Percentiles rank a stretch among this genome's conserved stretches.
phyloP scores from a whole-genome alignment of 768 basidiomycete genomes.

The Hysterangium stoloniferum region DNA sequence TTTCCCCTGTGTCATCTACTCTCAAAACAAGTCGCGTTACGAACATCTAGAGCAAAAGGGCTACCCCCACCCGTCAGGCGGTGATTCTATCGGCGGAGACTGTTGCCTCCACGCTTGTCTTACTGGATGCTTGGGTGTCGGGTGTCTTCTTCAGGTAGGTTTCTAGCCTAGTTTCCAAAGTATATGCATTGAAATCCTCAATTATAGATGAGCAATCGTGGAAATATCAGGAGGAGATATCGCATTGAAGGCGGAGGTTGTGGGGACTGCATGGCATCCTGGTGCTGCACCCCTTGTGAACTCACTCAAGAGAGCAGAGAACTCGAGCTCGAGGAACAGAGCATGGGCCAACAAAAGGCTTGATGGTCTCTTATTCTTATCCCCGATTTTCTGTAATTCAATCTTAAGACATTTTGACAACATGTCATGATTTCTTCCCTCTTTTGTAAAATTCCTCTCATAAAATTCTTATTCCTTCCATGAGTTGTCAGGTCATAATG shows the following conservation, averaged over 20 bases:
- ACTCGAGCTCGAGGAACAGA: conserved; percentile 37
- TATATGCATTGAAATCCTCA: conserved; percentile 19
- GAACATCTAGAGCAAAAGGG: conserved; percentile 26
- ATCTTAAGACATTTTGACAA: no score
- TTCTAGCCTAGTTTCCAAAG: not conserved
- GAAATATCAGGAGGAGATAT: conserved; percentile 35
- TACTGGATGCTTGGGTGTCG: conserved; percentile 19
- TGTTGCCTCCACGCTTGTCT: conserved; percentile 14
- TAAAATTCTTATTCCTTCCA: no score
- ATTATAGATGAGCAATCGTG: conserved; percentile 28
- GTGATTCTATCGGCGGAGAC: conserved; percentile 16
- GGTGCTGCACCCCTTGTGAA: conserved; percentile 40
- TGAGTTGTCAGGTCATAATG: no score
- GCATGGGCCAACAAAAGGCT: no score
- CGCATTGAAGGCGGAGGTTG: conserved; percentile 36
- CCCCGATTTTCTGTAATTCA: no score
- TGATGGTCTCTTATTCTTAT: no score
- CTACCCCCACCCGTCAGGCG: conserved; percentile 31
- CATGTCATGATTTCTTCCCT: no score
- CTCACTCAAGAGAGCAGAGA: conserved; percentile 43
- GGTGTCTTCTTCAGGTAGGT: conserved; percentile 36
- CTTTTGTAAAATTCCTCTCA: no score
- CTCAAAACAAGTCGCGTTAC: conserved; percentile 28
- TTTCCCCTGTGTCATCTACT: conserved; percentile 33
- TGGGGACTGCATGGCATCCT: conserved; percentile 33